Conservation (phyloP, 148 eudicot genomes). For the Cornus kousa region DNA sequence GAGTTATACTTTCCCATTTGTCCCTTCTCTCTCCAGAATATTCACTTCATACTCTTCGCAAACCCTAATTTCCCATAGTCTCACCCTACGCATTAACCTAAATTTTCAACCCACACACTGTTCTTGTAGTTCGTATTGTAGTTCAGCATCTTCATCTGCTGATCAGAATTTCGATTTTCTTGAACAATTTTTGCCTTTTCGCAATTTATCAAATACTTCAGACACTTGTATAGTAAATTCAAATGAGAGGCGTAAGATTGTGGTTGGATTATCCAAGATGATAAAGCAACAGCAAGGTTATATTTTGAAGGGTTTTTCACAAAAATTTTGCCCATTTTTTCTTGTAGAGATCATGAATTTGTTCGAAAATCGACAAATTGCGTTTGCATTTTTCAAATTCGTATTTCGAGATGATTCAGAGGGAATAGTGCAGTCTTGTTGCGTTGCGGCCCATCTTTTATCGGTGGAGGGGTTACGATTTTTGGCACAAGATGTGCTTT, state of each 20-base stretch:
- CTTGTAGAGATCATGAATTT: conserved; percentile 62
- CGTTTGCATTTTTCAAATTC: conserved; percentile 62
- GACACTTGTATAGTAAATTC: conserved; percentile 38
- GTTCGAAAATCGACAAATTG: conserved; percentile 39
- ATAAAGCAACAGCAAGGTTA: conserved; percentile 37
- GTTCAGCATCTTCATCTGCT: neutral
- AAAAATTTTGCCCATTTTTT: conserved; percentile 55
- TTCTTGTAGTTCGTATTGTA: conserved; percentile 20
- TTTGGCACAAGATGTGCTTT: conserved; percentile 75
- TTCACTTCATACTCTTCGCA: conserved; percentile 11
- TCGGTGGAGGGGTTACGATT: conserved; percentile 32
- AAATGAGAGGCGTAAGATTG: conserved; percentile 54
- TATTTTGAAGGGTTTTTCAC: conserved; percentile 43
- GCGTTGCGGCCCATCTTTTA: conserved; percentile 55
- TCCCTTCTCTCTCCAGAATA: conserved; percentile 19
- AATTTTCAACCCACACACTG: conserved; percentile 13
- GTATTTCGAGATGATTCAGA: conserved; percentile 52
- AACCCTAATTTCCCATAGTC: conserved; percentile 14
- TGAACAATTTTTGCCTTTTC: conserved; percentile 56
- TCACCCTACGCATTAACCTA: conserved; percentile 15
- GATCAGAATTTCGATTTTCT: conserved; percentile 34
- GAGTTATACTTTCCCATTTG: conserved; percentile 13
- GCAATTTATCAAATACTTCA: conserved; percentile 15
- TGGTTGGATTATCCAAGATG: conserved; percentile 51
- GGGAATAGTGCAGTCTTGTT: conserved; percentile 40